Base-by-base conservation (phyloP, 2,329 filamentous ascomycete species). In the Neopestalotiopsis rosae region DNA sequence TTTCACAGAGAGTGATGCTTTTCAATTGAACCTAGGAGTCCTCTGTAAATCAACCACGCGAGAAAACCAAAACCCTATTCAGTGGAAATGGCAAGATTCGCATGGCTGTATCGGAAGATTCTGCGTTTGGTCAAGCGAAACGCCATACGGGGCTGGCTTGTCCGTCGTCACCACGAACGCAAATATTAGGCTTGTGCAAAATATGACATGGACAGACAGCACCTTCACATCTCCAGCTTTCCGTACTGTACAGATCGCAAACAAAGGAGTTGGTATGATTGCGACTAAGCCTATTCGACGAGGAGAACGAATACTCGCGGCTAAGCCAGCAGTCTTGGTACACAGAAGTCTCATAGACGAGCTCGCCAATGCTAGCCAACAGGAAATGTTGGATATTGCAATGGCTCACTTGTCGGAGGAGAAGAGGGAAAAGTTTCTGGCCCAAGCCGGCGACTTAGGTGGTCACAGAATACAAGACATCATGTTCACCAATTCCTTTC, bases 401-500 rank as follows among this genome's bases (percentile, higher is more conserved):
- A 66, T 75, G 10, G 45, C 69, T 30, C 70, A 66, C 20, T 63
- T 76, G 13, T 72, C 74, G 0, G 67, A 56, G 4, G 28, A 68
- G 12, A 69, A 72, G 28, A 69, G 69, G 64, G 65, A 70, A 6
- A 67, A 67, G 17, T 76, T 74, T 61, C 17, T 74, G 62, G 69
- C 67, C 3, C 75, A 76, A 62, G 68, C 70, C 17, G 70, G 71
- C 13, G 69, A 74, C 32, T 69, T 73, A 59, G 75, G 75, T 20
- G 74, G 74, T 7, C 72, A 76, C 56, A 71, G 70, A 40, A 67
- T 71, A 57, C 71, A 68, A 32, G 74, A 76, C 65, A 74, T 76
- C 42, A 63, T 76, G 38, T 73, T 75, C 63, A 76, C 75, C 5
- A 76, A 76, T 57, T 72, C 75, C 4, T 76, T 75, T 59, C 75